Evolutionary conservation across 2,329 filamentous ascomycete genomes (phyloP).

Genomic region (Corynespora cassiicola): DNA sequence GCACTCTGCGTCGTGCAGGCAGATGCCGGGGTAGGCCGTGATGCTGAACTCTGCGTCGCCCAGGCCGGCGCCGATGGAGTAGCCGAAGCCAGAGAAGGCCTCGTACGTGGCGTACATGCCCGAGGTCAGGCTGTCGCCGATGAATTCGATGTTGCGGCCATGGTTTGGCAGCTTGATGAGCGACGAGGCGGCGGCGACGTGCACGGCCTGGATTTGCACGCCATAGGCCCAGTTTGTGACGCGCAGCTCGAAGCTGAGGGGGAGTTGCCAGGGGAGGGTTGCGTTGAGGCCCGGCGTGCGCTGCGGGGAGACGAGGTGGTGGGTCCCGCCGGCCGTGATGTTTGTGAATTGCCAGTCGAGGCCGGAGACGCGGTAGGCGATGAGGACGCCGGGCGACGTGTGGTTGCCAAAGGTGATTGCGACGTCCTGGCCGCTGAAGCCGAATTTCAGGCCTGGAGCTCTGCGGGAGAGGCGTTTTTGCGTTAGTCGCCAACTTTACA

Average conservation of each 20-base stretch:
- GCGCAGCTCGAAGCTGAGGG: conserved; percentile 62
- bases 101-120: conserved; percentile 67
- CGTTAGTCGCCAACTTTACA: no score
- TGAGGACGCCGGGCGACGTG: conserved; percentile 57
- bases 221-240: conserved; percentile 67
- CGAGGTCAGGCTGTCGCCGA: conserved; percentile 57
- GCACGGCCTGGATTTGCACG: conserved; percentile 62
- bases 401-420: conserved; percentile 62
- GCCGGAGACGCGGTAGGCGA: conserved; percentile 65
- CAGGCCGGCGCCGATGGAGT: conserved; percentile 62
- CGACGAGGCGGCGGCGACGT: conserved; percentile 53
- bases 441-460: conserved; percentile 62
- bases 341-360: conserved; percentile 69
- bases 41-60: conserved; percentile 66
- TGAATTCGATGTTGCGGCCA: conserved; percentile 50
- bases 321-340: conserved; percentile 62
- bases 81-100: conserved; percentile 63
- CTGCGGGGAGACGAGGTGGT: conserved; percentile 59
- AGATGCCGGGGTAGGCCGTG: conserved; percentile 66
- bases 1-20: conserved; percentile 62
- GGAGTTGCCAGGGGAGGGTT: conserved; percentile 49
- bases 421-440: conserved; percentile 60
- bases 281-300: conserved; percentile 55
- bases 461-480: no score
- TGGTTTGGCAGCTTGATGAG: conserved; percentile 53